Evolutionary conservation across 441 rosid genomes (phyloP).

Genomic region (Euphorbia schlechtendalii): DNA sequence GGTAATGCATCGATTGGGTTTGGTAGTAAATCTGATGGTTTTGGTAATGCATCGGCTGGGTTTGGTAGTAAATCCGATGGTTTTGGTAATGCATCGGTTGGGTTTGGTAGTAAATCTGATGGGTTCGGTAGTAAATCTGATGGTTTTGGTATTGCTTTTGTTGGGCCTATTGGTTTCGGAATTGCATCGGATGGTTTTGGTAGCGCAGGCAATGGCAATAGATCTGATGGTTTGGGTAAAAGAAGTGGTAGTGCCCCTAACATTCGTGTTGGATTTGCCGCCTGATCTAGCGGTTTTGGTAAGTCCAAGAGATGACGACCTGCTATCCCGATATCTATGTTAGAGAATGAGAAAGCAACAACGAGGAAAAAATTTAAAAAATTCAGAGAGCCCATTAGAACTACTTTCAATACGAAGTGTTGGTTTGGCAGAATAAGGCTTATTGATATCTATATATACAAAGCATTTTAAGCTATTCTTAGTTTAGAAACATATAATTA

Average conservation of each 20-base stretch:
- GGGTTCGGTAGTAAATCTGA: not conserved
- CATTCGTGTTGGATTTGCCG: not conserved
- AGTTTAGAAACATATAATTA: not conserved
- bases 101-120: no score
- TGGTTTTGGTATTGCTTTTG: not conserved
- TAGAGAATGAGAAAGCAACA: not conserved
- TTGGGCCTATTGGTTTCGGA: not conserved
- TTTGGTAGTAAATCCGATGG: no score
- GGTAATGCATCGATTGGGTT: not conserved
- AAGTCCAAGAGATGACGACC: not conserved
- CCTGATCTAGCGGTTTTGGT: not conserved
- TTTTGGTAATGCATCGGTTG: no score
- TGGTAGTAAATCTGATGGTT: no score
- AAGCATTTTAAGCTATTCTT: not conserved
- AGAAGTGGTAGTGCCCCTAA: not conserved
- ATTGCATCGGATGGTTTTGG: not conserved
- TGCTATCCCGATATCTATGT: not conserved
- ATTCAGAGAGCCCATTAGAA: not conserved
- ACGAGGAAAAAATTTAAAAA: not conserved
- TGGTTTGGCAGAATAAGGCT: not conserved
- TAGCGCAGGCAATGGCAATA: not conserved
- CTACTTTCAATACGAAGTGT: not conserved
- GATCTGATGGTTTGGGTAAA: not conserved
- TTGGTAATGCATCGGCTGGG: no score
- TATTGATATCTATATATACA: not conserved